phyloP scores from a whole-genome alignment of 257 asterid species.

The Oldenlandia corymbosa region DNA sequence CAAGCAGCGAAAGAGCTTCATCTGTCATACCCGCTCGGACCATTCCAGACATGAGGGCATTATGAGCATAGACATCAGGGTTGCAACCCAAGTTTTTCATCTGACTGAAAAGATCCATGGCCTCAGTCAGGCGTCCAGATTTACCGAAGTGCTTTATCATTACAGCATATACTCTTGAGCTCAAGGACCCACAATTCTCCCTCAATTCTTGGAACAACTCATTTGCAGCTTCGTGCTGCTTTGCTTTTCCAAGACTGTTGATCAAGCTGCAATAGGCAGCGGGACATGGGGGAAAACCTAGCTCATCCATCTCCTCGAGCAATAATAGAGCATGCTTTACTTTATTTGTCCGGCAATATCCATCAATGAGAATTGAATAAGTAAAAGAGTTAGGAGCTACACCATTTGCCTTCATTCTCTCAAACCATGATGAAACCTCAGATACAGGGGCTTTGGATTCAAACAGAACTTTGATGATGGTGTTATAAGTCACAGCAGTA shows the following conservation, averaged over 20 bases:
- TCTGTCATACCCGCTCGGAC: conserved; percentile 34
- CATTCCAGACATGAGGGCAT: conserved; percentile 48
- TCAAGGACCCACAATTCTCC: conserved; percentile 39
- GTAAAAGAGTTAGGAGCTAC: conserved; percentile 68
- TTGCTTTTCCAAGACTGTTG: conserved; percentile 66
- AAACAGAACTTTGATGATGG: conserved; percentile 67
- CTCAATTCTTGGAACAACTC: conserved; percentile 42
- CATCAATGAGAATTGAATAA: conserved; percentile 81
- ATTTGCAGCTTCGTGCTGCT: conserved; percentile 72
- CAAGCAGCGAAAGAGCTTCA: conserved; percentile 34
- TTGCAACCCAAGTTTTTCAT: conserved; percentile 32
- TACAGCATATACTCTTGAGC: conserved; percentile 46
- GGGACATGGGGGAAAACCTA: conserved; percentile 89
- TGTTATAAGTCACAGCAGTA: conserved; percentile 81
- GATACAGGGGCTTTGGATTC: conserved; percentile 57
- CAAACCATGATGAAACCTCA: conserved; percentile 58
- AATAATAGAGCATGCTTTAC: conserved; percentile 65
- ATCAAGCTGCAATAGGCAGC: conserved; percentile 96
- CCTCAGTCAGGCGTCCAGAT: conserved; percentile 34
- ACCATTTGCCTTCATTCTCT: conserved; percentile 55
- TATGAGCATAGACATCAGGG: conserved; percentile 40
- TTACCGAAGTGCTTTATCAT: conserved; percentile 46
- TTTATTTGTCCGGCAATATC: conserved; percentile 73
- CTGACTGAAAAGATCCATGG: conserved; percentile 34
- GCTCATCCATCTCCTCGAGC: conserved; percentile 96